Conservation (phyloP, 768 basidiomycete genomes). For the Suillus placidus region DNA sequence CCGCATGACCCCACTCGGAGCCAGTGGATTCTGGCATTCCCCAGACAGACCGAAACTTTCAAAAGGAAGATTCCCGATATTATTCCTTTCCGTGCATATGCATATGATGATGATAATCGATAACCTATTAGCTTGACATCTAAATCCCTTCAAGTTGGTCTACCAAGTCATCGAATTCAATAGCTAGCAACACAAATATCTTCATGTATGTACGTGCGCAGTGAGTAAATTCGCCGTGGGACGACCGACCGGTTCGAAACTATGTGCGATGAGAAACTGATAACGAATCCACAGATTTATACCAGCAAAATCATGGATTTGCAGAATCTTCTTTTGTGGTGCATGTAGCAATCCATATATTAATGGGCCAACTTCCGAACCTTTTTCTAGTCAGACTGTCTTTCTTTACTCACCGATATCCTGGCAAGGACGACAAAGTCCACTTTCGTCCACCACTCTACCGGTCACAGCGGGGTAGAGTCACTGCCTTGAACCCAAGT, state of each 20-base stretch:
- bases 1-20: not conserved
- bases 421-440: not conserved
- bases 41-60: not conserved
- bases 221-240: not conserved
- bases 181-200: no score
- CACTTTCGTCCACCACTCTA: not conserved
- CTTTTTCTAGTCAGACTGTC: not conserved
- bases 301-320: not conserved
- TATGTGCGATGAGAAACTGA: not conserved
- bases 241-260: no score
- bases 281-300: constrained; percentile 1
- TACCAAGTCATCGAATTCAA: not conserved
- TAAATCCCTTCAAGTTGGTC: not conserved
- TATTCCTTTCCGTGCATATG: no score
- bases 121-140: not conserved
- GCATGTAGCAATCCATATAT: not conserved
- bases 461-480: not conserved
- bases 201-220: not conserved
- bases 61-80: not conserved
- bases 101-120: no score
- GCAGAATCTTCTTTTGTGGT: not conserved
- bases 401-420: not conserved
- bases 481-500: not conserved
- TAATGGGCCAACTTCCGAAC: not conserved
- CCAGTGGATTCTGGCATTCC: no score